phyloP scores from a whole-genome alignment of 2,329 filamentous ascomycete genomes.

The Cordyceps cicadae region DNA sequence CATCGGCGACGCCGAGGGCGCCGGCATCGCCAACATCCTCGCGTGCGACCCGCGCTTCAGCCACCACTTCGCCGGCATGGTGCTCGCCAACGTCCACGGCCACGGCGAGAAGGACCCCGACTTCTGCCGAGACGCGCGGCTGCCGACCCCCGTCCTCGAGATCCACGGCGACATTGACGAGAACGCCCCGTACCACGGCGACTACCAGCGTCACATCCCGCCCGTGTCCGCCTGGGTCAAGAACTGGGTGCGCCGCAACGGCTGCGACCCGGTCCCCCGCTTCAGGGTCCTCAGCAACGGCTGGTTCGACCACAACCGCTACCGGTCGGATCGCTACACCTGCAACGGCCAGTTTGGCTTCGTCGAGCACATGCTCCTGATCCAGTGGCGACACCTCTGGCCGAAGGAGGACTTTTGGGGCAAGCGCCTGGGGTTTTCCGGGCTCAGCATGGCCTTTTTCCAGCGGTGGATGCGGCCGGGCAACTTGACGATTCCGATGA shows the following conservation, averaged over 20 bases:
- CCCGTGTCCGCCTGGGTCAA: slow-evolving; percentile 2
- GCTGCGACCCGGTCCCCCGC: not conserved
- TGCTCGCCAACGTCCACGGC: slow-evolving; percentile 21
- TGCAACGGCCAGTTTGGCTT: not conserved
- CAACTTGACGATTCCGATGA: not conserved
- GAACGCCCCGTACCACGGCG: slow-evolving; percentile 36
- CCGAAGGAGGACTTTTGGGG: not conserved
- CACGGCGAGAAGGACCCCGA: slow-evolving; percentile 12
- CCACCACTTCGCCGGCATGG: slow-evolving; percentile 29
- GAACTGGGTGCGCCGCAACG: slow-evolving; percentile 8
- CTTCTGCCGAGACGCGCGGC: slow-evolving; percentile 28
- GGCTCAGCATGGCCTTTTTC: not conserved
- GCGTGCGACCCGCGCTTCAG: slow-evolving; percentile 29
- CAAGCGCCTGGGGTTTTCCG: not conserved
- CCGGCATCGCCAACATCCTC: slow-evolving; percentile 30
- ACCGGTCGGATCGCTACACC: not conserved
- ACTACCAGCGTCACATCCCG: slow-evolving; percentile 4
- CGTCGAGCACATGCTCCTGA: slow-evolving; percentile 4
- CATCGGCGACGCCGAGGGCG: slow-evolving; percentile 32
- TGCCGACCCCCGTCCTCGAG: slow-evolving; percentile 34
- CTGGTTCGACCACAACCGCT: not conserved
- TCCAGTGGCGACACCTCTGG: no score
- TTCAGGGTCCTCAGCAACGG: not conserved
- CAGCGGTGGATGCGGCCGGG: not conserved
- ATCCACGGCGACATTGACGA: slow-evolving; percentile 39